Evolutionary conservation across 2,329 filamentous ascomycete species (phyloP).

Genomic region (Monilinia fructigena): DNA sequence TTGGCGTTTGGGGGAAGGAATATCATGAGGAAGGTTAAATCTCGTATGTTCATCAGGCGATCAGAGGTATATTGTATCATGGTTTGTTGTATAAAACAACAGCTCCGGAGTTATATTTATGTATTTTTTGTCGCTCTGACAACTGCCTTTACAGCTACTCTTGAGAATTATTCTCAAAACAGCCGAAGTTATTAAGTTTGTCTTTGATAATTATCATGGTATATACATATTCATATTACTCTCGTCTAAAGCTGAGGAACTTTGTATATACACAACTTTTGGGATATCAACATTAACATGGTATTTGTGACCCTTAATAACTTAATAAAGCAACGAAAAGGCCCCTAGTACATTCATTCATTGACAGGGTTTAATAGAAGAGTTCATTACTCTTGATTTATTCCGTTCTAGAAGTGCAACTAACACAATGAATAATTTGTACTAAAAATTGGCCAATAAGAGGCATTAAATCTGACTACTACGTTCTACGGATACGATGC

Average conservation of each 20-base stretch:
- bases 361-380: no score
- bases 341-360: background rate
- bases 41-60: conserved; percentile 3
- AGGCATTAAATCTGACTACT: no score
- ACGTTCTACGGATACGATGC: no score
- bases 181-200: background rate
- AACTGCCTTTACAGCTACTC: background rate
- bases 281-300: background rate
- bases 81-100: conserved; percentile 1
- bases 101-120: conserved; percentile 1
- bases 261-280: background rate
- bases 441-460: no score
- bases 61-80: conserved; percentile 18
- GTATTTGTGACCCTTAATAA: background rate
- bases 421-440: no score
- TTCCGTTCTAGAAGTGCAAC: no score
- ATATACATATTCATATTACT: background rate
- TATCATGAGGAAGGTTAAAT: conserved; percentile 5
- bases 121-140: background rate
- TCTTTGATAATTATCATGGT: background rate
- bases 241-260: background rate
- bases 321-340: background rate
- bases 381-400: no score
- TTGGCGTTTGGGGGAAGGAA: conserved; percentile 13
- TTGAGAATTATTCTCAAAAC: background rate